Evolutionary conservation across 2,329 filamentous ascomycete species (phyloP).

Genomic region (Purpureocillium takamizusanense): DNA sequence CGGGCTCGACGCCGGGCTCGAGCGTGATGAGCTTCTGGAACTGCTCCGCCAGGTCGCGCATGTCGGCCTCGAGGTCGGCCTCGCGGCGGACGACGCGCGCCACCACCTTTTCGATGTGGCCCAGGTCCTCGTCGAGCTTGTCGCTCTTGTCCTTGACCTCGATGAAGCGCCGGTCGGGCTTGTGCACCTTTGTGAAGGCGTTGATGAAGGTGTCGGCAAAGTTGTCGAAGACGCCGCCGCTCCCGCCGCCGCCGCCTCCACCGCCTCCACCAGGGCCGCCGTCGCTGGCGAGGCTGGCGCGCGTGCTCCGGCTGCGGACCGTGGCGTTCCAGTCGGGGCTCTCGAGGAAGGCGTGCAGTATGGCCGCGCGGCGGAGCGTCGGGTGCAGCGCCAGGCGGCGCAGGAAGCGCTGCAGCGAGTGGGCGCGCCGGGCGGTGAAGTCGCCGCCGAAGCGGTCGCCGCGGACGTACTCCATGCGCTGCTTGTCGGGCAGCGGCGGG

Average conservation of each 20-base stretch:
- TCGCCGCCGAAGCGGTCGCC: constrained; percentile 91
- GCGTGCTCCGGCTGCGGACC: constrained; percentile 69
- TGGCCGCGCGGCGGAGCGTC: constrained; percentile 69
- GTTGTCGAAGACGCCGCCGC: constrained; percentile 78
- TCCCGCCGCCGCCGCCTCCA: constrained; percentile 28
- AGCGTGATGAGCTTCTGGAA: constrained; percentile 88
- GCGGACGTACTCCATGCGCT: constrained; percentile 97
- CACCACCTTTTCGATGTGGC: constrained; percentile 92
- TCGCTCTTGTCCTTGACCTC: constrained; percentile 88
- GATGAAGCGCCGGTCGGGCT: constrained; percentile 87
- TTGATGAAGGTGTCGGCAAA: constrained; percentile 96
- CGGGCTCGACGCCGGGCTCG: constrained; percentile 76
- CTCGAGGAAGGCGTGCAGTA: constrained; percentile 86
- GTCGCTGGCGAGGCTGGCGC: constrained; percentile 45
- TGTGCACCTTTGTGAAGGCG: constrained; percentile 92
- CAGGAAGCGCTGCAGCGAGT: constrained; percentile 87
- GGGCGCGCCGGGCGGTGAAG: constrained; percentile 80
- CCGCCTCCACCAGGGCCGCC: constrained; percentile 22
- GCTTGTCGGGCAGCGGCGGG: constrained; percentile 92
- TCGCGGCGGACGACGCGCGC: constrained; percentile 82
- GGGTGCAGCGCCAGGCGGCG: constrained; percentile 81
- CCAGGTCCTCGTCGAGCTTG: constrained; percentile 89
- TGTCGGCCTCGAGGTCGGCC: constrained; percentile 77
- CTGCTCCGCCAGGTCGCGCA: constrained; percentile 82
- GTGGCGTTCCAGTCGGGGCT: constrained; percentile 93